phyloP scores from a whole-genome alignment of 192 early-diverging fungal genomes.

The Rhizophagus clarus region DNA sequence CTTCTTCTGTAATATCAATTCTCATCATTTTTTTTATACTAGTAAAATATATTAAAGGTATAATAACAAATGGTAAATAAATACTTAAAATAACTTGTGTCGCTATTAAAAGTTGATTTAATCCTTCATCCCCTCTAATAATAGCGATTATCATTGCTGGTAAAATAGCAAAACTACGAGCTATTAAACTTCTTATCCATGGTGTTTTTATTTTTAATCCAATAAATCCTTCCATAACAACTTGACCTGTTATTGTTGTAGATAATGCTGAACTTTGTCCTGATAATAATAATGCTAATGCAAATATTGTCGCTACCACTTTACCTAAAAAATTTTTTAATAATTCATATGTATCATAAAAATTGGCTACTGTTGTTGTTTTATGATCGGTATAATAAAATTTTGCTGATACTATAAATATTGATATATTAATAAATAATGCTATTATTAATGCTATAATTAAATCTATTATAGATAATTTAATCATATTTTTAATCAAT shows the following conservation, averaged over 20 bases:
- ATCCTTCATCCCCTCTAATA: constrained; percentile 59
- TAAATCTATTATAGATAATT: constrained; percentile 59
- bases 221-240: constrained; percentile 81
- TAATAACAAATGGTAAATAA: constrained; percentile 82
- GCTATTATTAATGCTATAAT: constrained; percentile 69
- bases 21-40: constrained; percentile 54
- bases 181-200: constrained; percentile 70
- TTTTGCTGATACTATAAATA: constrained; percentile 78
- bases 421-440: constrained; percentile 75
- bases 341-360: constrained; percentile 67
- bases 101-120: constrained; percentile 65
- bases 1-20: constrained; percentile 33
- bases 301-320: constrained; percentile 69
- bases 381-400: constrained; percentile 57
- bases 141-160: constrained; percentile 74
- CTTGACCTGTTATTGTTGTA: constrained; percentile 81
- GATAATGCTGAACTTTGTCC: constrained; percentile 80
- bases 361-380: constrained; percentile 47
- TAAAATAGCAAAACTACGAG: constrained; percentile 70
- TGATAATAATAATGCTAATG: constrained; percentile 71
- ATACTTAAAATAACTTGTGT: constrained; percentile 77
- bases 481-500: constrained; percentile 5
- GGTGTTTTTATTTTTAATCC: constrained; percentile 59
- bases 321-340: constrained; percentile 61
- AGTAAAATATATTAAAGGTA: constrained; percentile 75